Conservation (phyloP, 768 basidiomycete species). For the Leccinellum albellum region DNA sequence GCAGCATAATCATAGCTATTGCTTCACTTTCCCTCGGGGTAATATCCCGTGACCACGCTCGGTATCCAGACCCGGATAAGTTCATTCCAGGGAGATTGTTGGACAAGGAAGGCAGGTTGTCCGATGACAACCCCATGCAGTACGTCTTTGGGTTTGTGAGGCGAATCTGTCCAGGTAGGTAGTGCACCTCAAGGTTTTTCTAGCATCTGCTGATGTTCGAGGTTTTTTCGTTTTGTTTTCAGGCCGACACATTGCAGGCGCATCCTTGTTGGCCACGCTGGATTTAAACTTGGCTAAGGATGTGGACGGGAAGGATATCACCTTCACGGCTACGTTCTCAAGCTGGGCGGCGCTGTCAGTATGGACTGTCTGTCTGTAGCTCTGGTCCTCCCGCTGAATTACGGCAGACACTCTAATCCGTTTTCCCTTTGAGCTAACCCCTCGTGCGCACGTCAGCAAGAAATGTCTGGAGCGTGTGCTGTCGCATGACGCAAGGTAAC, state of each 20-base stretch:
- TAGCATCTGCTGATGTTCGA: background rate
- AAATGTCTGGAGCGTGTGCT: background rate
- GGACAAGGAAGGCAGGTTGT: constrained; percentile 3
- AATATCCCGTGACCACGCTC: constrained; percentile 12
- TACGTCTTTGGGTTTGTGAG: constrained; percentile 7
- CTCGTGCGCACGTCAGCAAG: background rate
- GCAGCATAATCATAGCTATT: no score
- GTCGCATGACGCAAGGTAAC: background rate
- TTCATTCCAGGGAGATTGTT: constrained; percentile 17
- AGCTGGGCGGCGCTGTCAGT: background rate
- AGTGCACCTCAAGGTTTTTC: no score
- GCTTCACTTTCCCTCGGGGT: constrained; percentile 1
- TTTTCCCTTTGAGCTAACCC: background rate
- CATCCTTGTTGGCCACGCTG: background rate
- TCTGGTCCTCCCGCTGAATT: background rate
- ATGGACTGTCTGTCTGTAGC: background rate
- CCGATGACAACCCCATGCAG: background rate
- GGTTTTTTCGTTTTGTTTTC: background rate
- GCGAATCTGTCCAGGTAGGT: background rate
- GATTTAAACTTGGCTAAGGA: background rate
- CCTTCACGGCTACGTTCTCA: background rate
- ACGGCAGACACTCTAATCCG: background rate
- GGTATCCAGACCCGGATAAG: constrained; percentile 5
- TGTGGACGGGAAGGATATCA: background rate
- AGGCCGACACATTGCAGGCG: background rate